phyloP scores from a whole-genome alignment of 2,329 filamentous ascomycete species.

The Sporothrix protearum region DNA sequence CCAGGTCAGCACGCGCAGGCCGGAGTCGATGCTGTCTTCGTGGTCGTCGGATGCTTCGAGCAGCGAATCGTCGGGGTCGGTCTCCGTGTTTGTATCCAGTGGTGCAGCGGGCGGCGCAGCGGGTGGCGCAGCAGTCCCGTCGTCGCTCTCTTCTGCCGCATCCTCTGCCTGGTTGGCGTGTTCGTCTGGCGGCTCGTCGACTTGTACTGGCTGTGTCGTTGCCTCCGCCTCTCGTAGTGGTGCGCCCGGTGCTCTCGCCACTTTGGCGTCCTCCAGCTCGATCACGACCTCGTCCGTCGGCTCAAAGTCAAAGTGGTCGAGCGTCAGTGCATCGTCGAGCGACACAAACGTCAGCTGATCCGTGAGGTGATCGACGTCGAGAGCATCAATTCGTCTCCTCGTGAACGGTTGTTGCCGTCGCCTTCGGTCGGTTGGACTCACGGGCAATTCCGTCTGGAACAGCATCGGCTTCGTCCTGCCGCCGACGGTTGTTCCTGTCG shows the following conservation, averaged over 20 bases:
- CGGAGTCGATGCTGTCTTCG: conserved; percentile 27
- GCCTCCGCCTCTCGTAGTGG: not conserved
- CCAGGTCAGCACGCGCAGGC: conserved; percentile 51
- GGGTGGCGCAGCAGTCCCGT: not conserved
- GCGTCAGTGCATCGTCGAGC: conserved; percentile 21
- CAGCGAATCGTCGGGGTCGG: conserved; percentile 17
- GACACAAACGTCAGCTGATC: conserved; percentile 28
- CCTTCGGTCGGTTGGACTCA: conserved; percentile 44
- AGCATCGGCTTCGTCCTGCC: conserved; percentile 45
- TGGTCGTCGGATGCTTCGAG: conserved; percentile 17
- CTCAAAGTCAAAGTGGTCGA: conserved; percentile 11
- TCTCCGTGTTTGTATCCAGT: not conserved
- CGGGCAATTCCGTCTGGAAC: conserved; percentile 51
- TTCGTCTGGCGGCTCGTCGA: not conserved
- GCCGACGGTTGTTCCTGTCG: conserved; percentile 34
- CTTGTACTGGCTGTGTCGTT: not conserved
- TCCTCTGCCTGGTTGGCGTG: not conserved
- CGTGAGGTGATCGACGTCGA: conserved; percentile 29
- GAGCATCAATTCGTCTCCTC: conserved; percentile 9
- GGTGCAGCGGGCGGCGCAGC: not conserved
- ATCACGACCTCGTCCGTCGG: not conserved
- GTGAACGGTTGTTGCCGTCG: conserved; percentile 23
- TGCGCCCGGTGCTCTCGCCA: not conserved
- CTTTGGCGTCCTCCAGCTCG: not conserved
- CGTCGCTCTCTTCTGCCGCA: not conserved